These are phyloP conservation scores for Williopsis jadinii DNA, from an alignment of 1,139 yeast species.

Conservation along the genomic window DNA sequence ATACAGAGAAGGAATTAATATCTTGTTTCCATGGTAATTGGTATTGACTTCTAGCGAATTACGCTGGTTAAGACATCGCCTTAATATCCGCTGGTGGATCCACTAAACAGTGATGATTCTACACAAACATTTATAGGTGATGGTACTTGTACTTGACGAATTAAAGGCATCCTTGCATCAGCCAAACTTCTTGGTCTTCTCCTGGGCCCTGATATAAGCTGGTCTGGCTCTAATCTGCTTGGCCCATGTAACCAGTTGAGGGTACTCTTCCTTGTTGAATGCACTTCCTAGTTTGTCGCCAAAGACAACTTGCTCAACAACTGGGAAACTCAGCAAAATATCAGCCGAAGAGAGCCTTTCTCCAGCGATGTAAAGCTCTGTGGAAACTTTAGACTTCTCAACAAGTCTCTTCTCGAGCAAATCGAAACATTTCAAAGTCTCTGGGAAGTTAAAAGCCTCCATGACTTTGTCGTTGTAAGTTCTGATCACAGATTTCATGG, in stretches of 20 bases:
- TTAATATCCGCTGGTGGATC: too few species aligned
- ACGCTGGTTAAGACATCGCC: too few species aligned
- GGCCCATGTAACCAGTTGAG: slow-evolving; percentile 18
- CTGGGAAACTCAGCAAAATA: slow-evolving; percentile 38
- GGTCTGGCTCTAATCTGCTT: slow-evolving; percentile 12
- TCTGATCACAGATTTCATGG: slow-evolving; percentile 33
- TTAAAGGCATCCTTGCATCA: too few species aligned
- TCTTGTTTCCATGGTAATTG: too few species aligned
- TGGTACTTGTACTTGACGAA: too few species aligned
- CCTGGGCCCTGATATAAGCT: slow-evolving; percentile 9
- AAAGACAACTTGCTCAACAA: slow-evolving; percentile 7
- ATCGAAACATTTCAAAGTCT: slow-evolving; percentile 32
- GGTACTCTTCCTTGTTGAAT: slow-evolving; percentile 13
- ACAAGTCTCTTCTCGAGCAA: slow-evolving; percentile 34
- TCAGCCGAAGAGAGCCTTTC: slow-evolving; percentile 55
- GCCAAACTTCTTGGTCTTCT: slow-evolving; percentile 14
- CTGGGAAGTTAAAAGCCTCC: slow-evolving; percentile 33
- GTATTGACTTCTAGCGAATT: too few species aligned
- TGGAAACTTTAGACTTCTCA: slow-evolving; percentile 22
- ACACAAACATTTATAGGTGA: too few species aligned
- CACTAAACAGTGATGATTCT: too few species aligned
- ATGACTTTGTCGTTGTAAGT: slow-evolving; percentile 35
- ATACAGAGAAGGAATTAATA: too few species aligned
- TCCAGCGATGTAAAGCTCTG: slow-evolving; percentile 42
- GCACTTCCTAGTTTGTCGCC: slow-evolving; percentile 5